phyloP scores from a whole-genome alignment of 1,139 yeast species.

The Casaregolazyma suthepensis region DNA sequence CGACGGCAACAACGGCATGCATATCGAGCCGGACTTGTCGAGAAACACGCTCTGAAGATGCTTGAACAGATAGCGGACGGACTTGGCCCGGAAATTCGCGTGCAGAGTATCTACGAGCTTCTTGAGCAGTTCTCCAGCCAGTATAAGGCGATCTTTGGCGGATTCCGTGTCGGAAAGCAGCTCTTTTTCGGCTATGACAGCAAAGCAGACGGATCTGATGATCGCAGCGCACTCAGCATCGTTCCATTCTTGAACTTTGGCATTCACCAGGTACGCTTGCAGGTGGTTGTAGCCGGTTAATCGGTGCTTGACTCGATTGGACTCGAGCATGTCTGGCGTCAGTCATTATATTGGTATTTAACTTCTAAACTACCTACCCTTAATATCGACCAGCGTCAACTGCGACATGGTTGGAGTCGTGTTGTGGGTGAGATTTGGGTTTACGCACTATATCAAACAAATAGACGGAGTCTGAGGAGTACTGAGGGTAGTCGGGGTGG shows the following conservation, averaged over 20 bases:
- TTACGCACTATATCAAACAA: conserved; percentile 34
- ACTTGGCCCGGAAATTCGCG: conserved; percentile 11
- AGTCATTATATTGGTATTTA: neutral
- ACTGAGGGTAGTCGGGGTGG: conserved; percentile 35
- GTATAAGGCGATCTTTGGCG: conserved; percentile 3
- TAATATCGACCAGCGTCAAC: conserved; percentile 6
- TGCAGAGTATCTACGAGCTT: conserved; percentile 6
- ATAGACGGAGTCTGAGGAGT: conserved; percentile 37
- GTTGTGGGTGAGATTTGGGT: neutral
- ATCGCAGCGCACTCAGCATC: conserved; percentile 10
- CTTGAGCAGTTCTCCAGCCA: conserved; percentile 4
- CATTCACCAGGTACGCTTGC: conserved; percentile 7
- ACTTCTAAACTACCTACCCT: neutral
- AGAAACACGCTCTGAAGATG: conserved; percentile 13
- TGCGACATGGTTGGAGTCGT: conserved; percentile 2
- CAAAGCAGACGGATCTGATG: conserved; percentile 10
- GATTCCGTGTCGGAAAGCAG: neutral
- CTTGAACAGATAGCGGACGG: conserved; percentile 11
- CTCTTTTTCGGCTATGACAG: conserved; percentile 1
- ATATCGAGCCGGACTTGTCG: conserved; percentile 8
- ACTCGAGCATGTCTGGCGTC: conserved; percentile 11
- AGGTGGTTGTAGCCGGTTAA: conserved; percentile 10
- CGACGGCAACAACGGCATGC: conserved; percentile 17
- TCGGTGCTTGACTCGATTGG: conserved; percentile 15
- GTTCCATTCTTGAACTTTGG: conserved; percentile 7